phyloP scores from a whole-genome alignment of 805 yeast genomes.

The Starmerella stigmatis region DNA sequence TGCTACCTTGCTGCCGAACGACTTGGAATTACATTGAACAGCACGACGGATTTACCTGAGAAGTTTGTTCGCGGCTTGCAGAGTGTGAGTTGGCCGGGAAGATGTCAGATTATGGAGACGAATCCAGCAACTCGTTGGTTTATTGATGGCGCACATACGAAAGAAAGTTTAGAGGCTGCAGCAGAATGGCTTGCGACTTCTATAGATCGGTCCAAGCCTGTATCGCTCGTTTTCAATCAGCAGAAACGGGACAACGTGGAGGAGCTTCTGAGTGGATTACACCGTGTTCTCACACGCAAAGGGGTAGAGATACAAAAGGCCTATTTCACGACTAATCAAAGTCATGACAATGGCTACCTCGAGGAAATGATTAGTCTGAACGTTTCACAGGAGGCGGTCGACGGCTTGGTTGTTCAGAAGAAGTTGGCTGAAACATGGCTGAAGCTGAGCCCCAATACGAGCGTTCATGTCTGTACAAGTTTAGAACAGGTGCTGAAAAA shows the following conservation, averaged over 20 bases:
- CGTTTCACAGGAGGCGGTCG: slow-evolving; percentile 67
- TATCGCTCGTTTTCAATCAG: slow-evolving; percentile 75
- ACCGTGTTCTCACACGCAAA: slow-evolving; percentile 25
- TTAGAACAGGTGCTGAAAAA: slow-evolving; percentile 63
- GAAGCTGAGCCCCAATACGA: slow-evolving; percentile 34
- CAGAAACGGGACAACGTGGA: slow-evolving; percentile 79
- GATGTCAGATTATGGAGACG: slow-evolving; percentile 61
- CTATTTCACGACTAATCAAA: slow-evolving; percentile 84
- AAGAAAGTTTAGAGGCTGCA: slow-evolving; percentile 76
- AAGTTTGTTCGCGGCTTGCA: slow-evolving; percentile 21
- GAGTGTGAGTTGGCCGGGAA: slow-evolving; percentile 70
- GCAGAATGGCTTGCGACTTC: slow-evolving; percentile 58
- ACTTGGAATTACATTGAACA: slow-evolving; percentile 20
- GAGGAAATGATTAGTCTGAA: slow-evolving; percentile 78
- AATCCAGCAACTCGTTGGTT: slow-evolving; percentile 56
- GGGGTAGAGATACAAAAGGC: slow-evolving; percentile 28
- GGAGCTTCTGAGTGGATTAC: slow-evolving; percentile 39
- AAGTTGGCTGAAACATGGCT: slow-evolving; percentile 62
- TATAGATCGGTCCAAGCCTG: slow-evolving; percentile 24
- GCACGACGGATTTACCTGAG: slow-evolving; percentile 16
- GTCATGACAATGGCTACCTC: slow-evolving; percentile 76
- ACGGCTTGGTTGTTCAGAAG: slow-evolving; percentile 70
- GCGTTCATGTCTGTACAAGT: slow-evolving; percentile 48
- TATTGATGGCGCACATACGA: slow-evolving; percentile 93
- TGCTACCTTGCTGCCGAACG: slow-evolving; percentile 55